Evolutionary conservation across 78 protist species (phyloP), one percentile per base, ranked within the genome.

Genomic region (Bodo saltans): DNA sequence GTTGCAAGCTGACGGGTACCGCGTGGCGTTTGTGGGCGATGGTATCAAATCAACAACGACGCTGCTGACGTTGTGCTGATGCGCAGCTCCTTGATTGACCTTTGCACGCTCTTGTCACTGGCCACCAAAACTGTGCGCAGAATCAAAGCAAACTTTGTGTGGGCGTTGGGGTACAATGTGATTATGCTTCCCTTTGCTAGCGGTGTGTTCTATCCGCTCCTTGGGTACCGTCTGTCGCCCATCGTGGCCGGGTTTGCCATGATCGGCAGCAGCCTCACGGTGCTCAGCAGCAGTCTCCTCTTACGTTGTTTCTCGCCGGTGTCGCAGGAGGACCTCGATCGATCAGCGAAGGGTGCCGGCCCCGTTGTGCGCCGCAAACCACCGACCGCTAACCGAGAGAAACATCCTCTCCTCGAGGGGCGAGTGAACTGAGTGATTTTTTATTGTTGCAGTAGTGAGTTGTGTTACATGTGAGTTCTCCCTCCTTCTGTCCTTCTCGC

Each of bases 1-100:
- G 40, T 83, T 94, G 71, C 84, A 41, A 52, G 35, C 30, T 25
- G 67, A 78, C 2, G 84, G 60, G 27, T 21, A 23, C 34, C 11
- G 1, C 25, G 97, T 96, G 47, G 95, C 94, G 40, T 89, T 96
- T 90, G 89, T 94, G 32, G 98, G 99, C 53, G 99, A 97, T 69
- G 99, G 99, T 47, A 89, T 95, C 81, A 97, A 97, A 42, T 92
- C 23, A 93, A 97, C 23, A 78, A 94, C 30, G 97, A 96, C 80
- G 79, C 96, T 2, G 97, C 98, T 23, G 95, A 86, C 69, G 74
- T 94, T 27, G 96, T 94, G 34, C 86, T 92, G 30, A 74, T 89
- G 25, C 52, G 29, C n/a, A 35, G 75, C 30, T 87, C 92, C 78
- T 74, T 95, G 26, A 30, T 79, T 11, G 96, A 90, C 60, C 94